Conservation (phyloP, 129 eudicot genomes). For the sunflower (Helianthus annuus) region HanXRQr2.0-SUNRISE NC_035441.2:118346299-118346798, state of each 20-base stretch:
- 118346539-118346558: constrained; percentile 19
- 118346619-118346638: constrained; percentile 13
- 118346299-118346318: constrained; percentile 85
- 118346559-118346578: constrained; percentile 28
- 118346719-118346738: constrained; percentile 8
- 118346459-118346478: constrained; percentile 9
- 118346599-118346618: constrained; percentile 4
- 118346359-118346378: constrained; percentile 86
- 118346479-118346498: constrained; percentile 5
- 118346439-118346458: constrained; percentile 17
- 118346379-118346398: constrained; percentile 98
- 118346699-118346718: constrained; percentile 11
- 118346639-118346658: constrained; percentile 5
- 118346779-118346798: constrained; percentile 73
- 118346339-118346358: constrained; percentile 84
- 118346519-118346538: constrained; percentile 18
- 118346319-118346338: constrained; percentile 93
- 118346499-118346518: constrained; percentile 10
- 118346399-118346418: constrained; percentile 98
- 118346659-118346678: constrained; percentile 12
- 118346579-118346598: constrained; percentile 15
- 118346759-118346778: constrained; percentile 71
- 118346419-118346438: constrained; percentile 26
- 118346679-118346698: constrained; percentile 8
- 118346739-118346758: constrained; percentile 23